Evolutionary conservation across 1,284 basidiomycete species (phyloP).

Genomic region (Clitocybe nebularis): DNA sequence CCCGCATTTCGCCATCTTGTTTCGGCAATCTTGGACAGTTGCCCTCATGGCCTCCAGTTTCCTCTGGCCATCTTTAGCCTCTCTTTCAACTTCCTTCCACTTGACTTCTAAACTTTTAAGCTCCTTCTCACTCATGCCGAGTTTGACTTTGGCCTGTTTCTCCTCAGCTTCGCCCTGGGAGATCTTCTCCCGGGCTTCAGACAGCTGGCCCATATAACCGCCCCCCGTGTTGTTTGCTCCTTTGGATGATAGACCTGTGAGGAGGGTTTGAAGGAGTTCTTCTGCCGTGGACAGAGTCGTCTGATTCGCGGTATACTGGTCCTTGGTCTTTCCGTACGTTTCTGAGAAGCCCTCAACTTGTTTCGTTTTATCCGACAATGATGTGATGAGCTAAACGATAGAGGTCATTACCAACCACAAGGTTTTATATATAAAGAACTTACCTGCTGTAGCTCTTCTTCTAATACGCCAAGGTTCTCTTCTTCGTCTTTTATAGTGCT

Average conservation of each 20-base stretch:
- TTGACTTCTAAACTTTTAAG: slow-evolving; percentile 74
- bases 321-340: slow-evolving; percentile 69
- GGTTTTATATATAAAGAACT: slow-evolving; percentile 18
- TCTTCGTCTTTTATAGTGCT: slow-evolving; percentile 81
- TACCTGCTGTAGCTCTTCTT: slow-evolving; percentile 61
- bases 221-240: slow-evolving; percentile 55
- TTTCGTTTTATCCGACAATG: slow-evolving; percentile 52
- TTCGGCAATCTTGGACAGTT: slow-evolving; percentile 58
- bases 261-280: slow-evolving; percentile 91
- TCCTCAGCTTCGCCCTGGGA: slow-evolving; percentile 82
- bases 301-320: slow-evolving; percentile 64
- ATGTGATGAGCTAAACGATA: slow-evolving; percentile 46
- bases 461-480: slow-evolving; percentile 52
- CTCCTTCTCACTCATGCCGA: slow-evolving; percentile 80
- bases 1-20: slow-evolving; percentile 58
- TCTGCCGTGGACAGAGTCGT: slow-evolving; percentile 74
- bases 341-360: slow-evolving; percentile 60
- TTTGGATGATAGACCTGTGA: slow-evolving; percentile 84
- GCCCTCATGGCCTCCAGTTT: slow-evolving; percentile 61
- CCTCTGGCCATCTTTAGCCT: slow-evolving; percentile 73
- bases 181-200: slow-evolving; percentile 77
- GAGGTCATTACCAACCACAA: background rate
- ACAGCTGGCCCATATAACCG: slow-evolving; percentile 95
- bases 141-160: slow-evolving; percentile 79
- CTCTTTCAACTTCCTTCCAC: slow-evolving; percentile 84